Percentiles rank a stretch among this genome's conserved stretches.
Conservation (phyloP, 129 eudicot species). For the Artemisia tridentata region DNA sequence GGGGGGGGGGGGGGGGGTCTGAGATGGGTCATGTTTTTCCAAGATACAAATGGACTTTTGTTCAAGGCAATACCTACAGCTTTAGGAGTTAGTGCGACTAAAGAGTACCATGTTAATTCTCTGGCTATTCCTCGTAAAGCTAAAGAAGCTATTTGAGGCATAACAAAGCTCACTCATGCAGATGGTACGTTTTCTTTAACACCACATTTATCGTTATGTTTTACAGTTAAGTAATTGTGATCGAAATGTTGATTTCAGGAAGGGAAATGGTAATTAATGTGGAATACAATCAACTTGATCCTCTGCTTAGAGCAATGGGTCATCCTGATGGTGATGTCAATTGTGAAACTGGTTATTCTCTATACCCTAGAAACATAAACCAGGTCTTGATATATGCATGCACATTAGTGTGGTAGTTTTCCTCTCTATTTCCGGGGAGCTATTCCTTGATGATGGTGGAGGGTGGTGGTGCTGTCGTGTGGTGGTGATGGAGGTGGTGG, state of each 20-base stretch:
- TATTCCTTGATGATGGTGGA: too few species aligned
- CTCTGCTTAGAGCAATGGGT: slow-evolving; percentile 89
- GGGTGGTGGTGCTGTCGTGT: too few species aligned
- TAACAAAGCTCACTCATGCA: slow-evolving; percentile 89
- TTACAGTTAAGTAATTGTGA: background rate
- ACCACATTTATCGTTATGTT: background rate
- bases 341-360: slow-evolving; percentile 90
- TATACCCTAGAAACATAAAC: slow-evolving; percentile 96
- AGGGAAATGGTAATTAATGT: slow-evolving; percentile 97
- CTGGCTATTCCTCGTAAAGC: slow-evolving; percentile 98
- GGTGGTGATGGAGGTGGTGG: too few species aligned
- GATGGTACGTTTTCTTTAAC: slow-evolving; percentile 53
- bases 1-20: slow-evolving; percentile 90
- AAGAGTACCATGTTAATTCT: slow-evolving; percentile 91
- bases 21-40: slow-evolving; percentile 93
- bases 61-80: slow-evolving; percentile 98
- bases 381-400: too few species aligned
- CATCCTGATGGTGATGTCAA: slow-evolving; percentile 93
- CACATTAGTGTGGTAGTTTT: too few species aligned
- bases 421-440: too few species aligned
- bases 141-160: slow-evolving; percentile 98
- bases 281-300: slow-evolving; percentile 99
- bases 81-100: slow-evolving; percentile 84
- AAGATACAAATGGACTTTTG: slow-evolving; percentile 98
- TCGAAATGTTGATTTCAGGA: slow-evolving; percentile 46